Percentiles rank a stretch among this genome's conserved stretches.
Conservation (phyloP, 148 eudicot species). For the Nepenthes mirabilis region DNA sequence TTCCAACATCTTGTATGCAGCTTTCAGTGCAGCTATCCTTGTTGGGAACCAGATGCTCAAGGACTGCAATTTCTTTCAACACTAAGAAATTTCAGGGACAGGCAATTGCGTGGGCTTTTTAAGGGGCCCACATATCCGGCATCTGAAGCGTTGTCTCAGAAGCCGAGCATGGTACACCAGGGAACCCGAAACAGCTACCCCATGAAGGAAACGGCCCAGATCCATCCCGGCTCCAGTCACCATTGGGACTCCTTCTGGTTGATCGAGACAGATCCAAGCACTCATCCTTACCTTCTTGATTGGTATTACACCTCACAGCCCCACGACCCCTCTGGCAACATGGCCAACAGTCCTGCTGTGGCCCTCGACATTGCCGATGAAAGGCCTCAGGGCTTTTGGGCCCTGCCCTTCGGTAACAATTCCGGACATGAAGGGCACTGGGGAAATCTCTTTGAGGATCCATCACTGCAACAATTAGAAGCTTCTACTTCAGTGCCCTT, state of each 20-base stretch:
- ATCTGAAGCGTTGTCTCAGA: slow-evolving; percentile 18
- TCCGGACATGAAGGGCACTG: background rate
- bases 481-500: background rate
- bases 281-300: slow-evolving; percentile 69
- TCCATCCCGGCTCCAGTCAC: slow-evolving; percentile 16
- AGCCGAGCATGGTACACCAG: slow-evolving; percentile 20
- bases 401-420: background rate
- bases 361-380: slow-evolving; percentile 22
- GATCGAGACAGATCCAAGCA: slow-evolving; percentile 37
- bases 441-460: background rate
- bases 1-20: slow-evolving; percentile 24
- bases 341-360: slow-evolving; percentile 14
- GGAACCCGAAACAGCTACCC: slow-evolving; percentile 23
- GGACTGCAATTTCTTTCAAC: slow-evolving; percentile 60
- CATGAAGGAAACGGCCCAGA: slow-evolving; percentile 25
- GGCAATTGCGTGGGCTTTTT: slow-evolving; percentile 28
- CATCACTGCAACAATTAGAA: background rate
- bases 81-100: slow-evolving; percentile 48
- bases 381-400: slow-evolving; percentile 21
- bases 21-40: slow-evolving; percentile 74
- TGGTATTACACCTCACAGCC: slow-evolving; percentile 60
- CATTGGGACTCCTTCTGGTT: slow-evolving; percentile 51
- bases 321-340: slow-evolving; percentile 2
- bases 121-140: slow-evolving; percentile 19
- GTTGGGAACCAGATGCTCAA: slow-evolving; percentile 63